Base-by-base conservation (phyloP, 2,329 filamentous ascomycete genomes). In the Aspergillus unguis region DNA sequence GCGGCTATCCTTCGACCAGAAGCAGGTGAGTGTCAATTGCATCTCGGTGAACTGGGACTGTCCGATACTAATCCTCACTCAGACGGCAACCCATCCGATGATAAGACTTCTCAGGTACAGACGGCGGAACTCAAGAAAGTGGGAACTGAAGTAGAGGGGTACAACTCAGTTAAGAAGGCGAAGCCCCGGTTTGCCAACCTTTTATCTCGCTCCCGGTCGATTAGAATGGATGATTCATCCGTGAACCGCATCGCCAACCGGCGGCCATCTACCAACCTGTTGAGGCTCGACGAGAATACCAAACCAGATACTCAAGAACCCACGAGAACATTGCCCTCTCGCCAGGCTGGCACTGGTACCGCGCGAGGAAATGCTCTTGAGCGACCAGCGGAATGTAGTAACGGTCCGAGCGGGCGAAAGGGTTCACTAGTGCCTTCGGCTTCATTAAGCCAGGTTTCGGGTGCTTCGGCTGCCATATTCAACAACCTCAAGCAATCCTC, bases 351-450 rank as follows among this genome's bases (percentile, higher is more conserved):
- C 76, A 72, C 70, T 56, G 83, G 86, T 29, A 78, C 79, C 26
- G 71, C 79, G 50, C 81, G 88, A 56, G 90, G 88, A 60, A 85
- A 86, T 61, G 91, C 88, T 3, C 84, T 85, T 56, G 90, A 95
- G 67, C 83, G 88, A 27, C 74, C 76, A 45, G 58, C 60, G 42
- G 71, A 67, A 35, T 47, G 53, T 27, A 56, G 53, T 40, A 53
- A 59, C 31, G 52, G 53, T 27, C 70, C 76, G 52, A 53, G 65
- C 25, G 31, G 9, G 55, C 58, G 66, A 44, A 67, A 66, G 56
- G 61, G 65, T 31, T 63, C 67, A 29, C 67, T 75, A 60, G 67
- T 66, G 74, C 81, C 60, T 55, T 75, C 65, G 62, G 71, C 69
- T 70, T 69, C 71, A 47, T 50, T 78, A 72, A 65, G 74, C 68